Evolutionary conservation across 2,329 filamentous ascomycete genomes (phyloP).

Genomic region (Daldinia sp.): DNA sequence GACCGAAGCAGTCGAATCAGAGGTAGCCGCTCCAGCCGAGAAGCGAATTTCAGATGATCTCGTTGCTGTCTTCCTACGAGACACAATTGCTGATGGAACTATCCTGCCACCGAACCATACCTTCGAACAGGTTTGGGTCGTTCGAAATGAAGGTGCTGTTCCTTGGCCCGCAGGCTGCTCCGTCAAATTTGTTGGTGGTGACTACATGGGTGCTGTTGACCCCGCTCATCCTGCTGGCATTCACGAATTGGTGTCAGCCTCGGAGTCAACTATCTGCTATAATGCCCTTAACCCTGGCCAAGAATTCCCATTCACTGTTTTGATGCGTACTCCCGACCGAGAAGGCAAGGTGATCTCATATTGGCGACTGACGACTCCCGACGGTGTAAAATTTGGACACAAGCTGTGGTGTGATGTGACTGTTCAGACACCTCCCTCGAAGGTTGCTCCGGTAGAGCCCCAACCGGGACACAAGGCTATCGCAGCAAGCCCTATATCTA

Average conservation of each 20-base stretch:
- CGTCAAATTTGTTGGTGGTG: constrained; percentile 90
- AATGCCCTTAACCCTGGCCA: constrained; percentile 75
- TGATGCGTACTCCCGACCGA: constrained; percentile 81
- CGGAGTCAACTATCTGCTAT: constrained; percentile 81
- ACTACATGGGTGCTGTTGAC: constrained; percentile 95
- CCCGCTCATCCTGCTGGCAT: constrained; percentile 80
- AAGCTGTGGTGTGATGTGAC: constrained; percentile 94
- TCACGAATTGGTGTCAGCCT: constrained; percentile 77
- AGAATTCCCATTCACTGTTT: constrained; percentile 80
- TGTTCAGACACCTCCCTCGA: constrained; percentile 71
- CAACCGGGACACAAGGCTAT: constrained; percentile 34
- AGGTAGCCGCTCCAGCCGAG: constrained; percentile 29
- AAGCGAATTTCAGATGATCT: constrained; percentile 46
- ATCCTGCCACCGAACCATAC: constrained; percentile 72
- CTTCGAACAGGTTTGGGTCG: constrained; percentile 91
- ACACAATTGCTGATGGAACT: constrained; percentile 82
- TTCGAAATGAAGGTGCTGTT: constrained; percentile 81
- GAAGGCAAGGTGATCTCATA: constrained; percentile 88
- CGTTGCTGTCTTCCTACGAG: constrained; percentile 73
- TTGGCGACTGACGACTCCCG: constrained; percentile 88
- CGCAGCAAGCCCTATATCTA: constrained; percentile 20
- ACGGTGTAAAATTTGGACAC: constrained; percentile 87
- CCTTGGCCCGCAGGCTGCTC: constrained; percentile 90
- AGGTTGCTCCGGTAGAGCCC: constrained; percentile 57
- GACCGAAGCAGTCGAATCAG: constrained; percentile 28